Base-by-base conservation (phyloP, 129 eudicot species). In the Cynara cardunculus region DNA sequence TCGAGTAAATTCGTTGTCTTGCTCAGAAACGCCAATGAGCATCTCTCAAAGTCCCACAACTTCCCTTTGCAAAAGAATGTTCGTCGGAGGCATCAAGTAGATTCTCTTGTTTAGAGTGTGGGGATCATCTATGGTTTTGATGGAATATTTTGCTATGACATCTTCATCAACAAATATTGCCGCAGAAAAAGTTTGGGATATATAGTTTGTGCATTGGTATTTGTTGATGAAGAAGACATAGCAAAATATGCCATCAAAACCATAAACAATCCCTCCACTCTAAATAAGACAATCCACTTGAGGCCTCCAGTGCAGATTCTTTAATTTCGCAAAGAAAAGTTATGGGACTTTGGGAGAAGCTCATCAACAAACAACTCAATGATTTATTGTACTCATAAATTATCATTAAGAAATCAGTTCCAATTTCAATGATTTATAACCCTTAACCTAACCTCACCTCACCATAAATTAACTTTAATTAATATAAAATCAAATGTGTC, bases 141-240 rank as follows among this genome's bases (percentile, higher is more conserved):
- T 81, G 24, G 88, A 81, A 76, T 89, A 89, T 4, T 83, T 32
- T 0, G 92, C 90, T 34, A 89, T 79, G 35, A 86, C 92, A n/a
- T 86, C 92, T 84, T 89, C 92, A n/a, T 84, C 85, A 9, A 86
- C 86, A 69, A 71, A 89, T 31, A 89, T 81, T 3, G 78, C 92
- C 86, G 39, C n/a, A n/a, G n/a, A n/a, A n/a, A n/a, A n/a, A n/a
- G n/a, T n/a, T n/a, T n/a, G n/a, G n/a, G n/a, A n/a, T n/a, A n/a
- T n/a, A n/a, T n/a, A n/a, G n/a, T n/a, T 46, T 62, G 62, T 83
- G 82, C 35, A 89, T 89, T 75, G 2, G 78, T 89, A 30, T 89
- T 71, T 69, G 86, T 86, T 8, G 85, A 84, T 21, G 92, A 89
- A 84, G 92, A 86, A 16, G 92, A 89, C 56, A 78, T 89, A 32